Percentiles rank a stretch among this genome's conserved stretches.
Conservation (phyloP, 805 yeast species). For the Saccharomycopsis schoenii region DNA sequence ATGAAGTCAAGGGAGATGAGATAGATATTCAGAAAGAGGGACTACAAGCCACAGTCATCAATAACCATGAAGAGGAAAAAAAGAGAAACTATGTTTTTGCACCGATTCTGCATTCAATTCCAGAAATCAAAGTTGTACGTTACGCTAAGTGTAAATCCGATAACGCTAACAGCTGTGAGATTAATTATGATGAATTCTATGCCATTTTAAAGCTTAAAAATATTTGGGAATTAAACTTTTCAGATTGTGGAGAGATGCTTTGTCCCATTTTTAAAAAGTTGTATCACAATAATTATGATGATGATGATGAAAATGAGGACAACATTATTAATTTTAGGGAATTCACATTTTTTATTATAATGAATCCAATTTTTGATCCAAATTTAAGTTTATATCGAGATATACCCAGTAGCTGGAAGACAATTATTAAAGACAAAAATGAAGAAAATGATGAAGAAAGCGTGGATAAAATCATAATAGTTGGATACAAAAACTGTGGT, state of each 20-base stretch:
- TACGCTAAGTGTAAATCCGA: conserved; percentile 12
- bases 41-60: conserved; percentile 7
- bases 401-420: conserved; percentile 9
- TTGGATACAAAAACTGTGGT: conserved; percentile 48
- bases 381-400: conserved; percentile 2
- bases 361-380: conserved; percentile 17
- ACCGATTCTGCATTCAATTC: conserved; percentile 27
- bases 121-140: conserved; percentile 31
- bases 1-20: background rate
- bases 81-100: conserved; percentile 22
- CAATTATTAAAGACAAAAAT: background rate
- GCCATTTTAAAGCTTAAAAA: conserved; percentile 20
- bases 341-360: conserved; percentile 20
- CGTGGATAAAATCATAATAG: conserved; percentile 26
- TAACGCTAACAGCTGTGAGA: conserved; percentile 21
- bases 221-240: conserved; percentile 20
- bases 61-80: conserved; percentile 17
- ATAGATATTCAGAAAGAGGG: background rate
- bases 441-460: background rate
- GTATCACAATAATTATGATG: conserved; percentile 22
- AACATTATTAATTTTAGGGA: conserved; percentile 6
- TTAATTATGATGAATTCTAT: background rate
- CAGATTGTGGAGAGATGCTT: conserved; percentile 23
- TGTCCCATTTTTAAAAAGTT: conserved; percentile 36
- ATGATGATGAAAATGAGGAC: background rate